These are phyloP conservation scores for Xylaria castorea DNA, from an alignment of 495 filamentous ascomycete species.

Conservation along the genomic window DNA sequence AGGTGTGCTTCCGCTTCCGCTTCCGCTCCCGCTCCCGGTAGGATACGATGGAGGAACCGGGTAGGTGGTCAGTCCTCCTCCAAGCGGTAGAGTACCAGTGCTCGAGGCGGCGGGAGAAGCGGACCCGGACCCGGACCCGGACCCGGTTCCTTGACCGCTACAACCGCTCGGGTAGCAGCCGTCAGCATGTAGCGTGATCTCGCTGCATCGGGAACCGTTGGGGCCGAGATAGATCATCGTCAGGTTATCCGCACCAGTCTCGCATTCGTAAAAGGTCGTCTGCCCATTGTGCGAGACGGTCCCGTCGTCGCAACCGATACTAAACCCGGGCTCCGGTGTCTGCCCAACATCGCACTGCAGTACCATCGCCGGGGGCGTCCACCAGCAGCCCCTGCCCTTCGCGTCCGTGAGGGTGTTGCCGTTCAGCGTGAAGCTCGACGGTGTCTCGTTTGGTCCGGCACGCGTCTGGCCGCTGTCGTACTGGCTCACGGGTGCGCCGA, in stretches of 20 bases:
- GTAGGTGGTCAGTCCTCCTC: neutral
- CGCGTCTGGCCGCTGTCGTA: conserved; percentile 33
- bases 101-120: neutral
- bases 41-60: neutral
- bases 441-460: conserved; percentile 25
- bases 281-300: conserved; percentile 52
- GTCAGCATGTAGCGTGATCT: conserved; percentile 56
- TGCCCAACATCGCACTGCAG: conserved; percentile 69
- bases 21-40: neutral
- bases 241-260: conserved; percentile 55
- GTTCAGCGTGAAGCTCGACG: conserved; percentile 33
- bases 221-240: conserved; percentile 60
- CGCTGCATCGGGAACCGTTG: conserved; percentile 52
- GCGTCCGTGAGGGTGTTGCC: conserved; percentile 36
- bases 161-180: conserved; percentile 48
- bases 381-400: conserved; percentile 39
- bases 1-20: conserved; percentile 4
- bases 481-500: conserved; percentile 35
- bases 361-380: conserved; percentile 60
- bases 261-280: conserved; percentile 60
- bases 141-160: neutral
- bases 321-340: conserved; percentile 53
- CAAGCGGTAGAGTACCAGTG: neutral
- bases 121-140: neutral
- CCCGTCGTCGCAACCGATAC: conserved; percentile 56